Base-by-base conservation (phyloP, 2,329 filamentous ascomycete species). In the Coniochaeta hoffmannii region DNA sequence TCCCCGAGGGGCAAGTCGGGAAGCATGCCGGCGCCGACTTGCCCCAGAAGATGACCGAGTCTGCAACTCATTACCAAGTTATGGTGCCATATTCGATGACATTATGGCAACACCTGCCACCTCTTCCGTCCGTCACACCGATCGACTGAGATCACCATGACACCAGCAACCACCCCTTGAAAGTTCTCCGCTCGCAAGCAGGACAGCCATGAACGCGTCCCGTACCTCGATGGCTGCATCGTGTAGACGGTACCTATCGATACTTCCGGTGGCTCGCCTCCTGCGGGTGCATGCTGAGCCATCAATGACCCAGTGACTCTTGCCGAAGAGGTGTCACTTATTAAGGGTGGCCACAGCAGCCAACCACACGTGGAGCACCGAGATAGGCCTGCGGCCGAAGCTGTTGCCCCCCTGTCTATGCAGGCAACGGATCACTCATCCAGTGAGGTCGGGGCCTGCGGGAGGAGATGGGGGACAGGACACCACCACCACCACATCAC, bases 341-440 rank as follows among this genome's bases (percentile, higher is more conserved):
- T 46, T 19, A 26, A 26, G 22, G 41, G 41, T n/a, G 1, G 12
- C 24, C 22, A 46, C 5, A 28, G 12, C 22, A 46, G 41, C 41
- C 41, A 46, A 46, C 41, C 41, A 46, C 41, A 46, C 41, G 41
- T 46, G 41, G 22, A 46, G 41, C 41, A 28, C 22, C 41, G 41
- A 46, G 41, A 46, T 46, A 28, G 41, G 19, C 12, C 12, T 46
- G 24, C 24, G 22, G 19, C 26, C n/a, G 41, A 28, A 19, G 41
- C 24, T 46, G 19, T 28, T 32, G 30, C 7, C 30, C 12, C 41
- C 41, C 41, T 46, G 24, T 46, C 24, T 28, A 46, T 46, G 41
- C 41, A 46, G 41, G 41, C 41, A 28, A 46, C 24, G 22, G 41
- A 28, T 11, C 41, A 26, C 24, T 14, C 41, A 28, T 28, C 41